Conservation (phyloP, 345 rosid genomes). For the Salix purpurea region DNA sequence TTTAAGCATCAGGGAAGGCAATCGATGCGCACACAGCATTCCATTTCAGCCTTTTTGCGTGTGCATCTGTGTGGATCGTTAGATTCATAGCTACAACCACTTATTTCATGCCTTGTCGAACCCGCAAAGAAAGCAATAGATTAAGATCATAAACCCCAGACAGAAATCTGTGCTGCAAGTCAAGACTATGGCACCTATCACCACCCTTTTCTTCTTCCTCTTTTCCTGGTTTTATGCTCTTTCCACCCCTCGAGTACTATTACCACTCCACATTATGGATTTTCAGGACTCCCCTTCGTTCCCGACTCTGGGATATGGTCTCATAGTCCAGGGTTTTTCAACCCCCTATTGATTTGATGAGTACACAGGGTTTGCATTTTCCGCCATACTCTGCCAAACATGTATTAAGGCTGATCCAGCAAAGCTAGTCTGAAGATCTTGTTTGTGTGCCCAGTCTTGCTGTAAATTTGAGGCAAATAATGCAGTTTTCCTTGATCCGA, state of each 20-base stretch:
- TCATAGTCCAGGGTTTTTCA: not conserved
- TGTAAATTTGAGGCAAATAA: not conserved
- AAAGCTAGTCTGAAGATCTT: not conserved
- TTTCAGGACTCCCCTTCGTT: not conserved
- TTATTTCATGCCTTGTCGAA: not conserved
- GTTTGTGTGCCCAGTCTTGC: not conserved
- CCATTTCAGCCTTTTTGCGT: not conserved
- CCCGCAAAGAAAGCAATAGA: not conserved
- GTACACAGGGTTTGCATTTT: not conserved
- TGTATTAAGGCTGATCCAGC: not conserved
- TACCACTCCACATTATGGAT: not conserved
- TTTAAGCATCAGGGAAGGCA: not conserved
- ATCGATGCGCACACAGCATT: not conserved
- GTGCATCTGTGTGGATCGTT: not conserved
- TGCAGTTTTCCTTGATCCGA: not conserved
- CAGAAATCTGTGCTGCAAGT: not conserved
- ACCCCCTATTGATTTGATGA: not conserved
- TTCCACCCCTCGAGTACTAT: not conserved
- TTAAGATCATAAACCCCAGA: not conserved
- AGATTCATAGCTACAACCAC: not conserved
- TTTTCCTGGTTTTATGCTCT: constrained; percentile 12
- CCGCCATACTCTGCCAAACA: not conserved
- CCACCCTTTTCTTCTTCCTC: constrained; percentile 23
- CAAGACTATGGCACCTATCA: constrained; percentile 21
- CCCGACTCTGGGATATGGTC: constrained; percentile 7